Evolutionary conservation across 768 basidiomycete genomes (phyloP).

Genomic region (Suillus sp.): DNA sequence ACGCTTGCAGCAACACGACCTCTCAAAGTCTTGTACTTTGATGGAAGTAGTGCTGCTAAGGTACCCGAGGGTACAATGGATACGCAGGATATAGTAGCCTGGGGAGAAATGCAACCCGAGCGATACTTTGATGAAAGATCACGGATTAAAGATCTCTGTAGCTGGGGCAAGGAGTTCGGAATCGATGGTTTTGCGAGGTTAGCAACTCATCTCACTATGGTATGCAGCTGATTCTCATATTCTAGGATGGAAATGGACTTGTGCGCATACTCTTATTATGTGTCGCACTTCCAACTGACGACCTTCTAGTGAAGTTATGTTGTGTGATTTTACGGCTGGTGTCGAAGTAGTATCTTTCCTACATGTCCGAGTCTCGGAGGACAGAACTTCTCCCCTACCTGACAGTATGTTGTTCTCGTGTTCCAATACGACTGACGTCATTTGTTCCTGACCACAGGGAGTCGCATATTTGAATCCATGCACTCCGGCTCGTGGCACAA

Average conservation of each 20-base stretch:
- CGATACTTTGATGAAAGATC: constrained; percentile 22
- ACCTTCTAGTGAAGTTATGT: constrained; percentile 45
- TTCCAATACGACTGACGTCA: background rate
- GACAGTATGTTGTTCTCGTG: background rate
- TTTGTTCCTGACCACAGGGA: background rate
- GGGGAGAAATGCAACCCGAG: constrained; percentile 29
- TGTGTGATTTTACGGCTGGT: constrained; percentile 47
- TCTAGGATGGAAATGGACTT: constrained; percentile 54
- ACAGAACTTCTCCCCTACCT: background rate
- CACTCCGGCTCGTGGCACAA: constrained; percentile 29
- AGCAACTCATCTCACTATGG: background rate
- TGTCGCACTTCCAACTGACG: background rate
- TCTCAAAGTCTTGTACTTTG: constrained; percentile 37
- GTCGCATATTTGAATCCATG: constrained; percentile 15
- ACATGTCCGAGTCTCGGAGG: constrained; percentile 25
- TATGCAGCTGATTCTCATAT: background rate
- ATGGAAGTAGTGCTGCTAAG: constrained; percentile 34
- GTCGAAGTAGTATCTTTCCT: constrained; percentile 43
- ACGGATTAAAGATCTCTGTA: constrained; percentile 34
- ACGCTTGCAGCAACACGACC: constrained; percentile 31
- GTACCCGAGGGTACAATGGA: constrained; percentile 36
- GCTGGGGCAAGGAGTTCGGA: constrained; percentile 33
- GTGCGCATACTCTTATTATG: constrained; percentile 29
- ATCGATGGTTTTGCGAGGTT: constrained; percentile 39
- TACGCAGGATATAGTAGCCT: constrained; percentile 37